Evolutionary conservation across 106 monocot species (phyloP).

Genomic region (Iris macrosiphon): DNA sequence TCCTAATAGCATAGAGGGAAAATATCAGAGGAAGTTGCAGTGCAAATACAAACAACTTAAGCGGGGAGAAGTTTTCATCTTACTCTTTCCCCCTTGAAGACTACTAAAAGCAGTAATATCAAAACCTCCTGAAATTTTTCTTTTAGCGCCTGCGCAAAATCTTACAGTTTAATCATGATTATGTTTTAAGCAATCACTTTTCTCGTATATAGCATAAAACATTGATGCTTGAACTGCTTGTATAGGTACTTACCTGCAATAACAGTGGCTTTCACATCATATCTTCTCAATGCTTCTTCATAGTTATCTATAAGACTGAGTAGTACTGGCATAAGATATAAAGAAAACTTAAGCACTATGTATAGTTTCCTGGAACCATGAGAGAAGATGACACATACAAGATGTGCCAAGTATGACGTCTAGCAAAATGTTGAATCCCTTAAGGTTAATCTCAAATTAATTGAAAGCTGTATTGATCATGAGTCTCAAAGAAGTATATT

Average conservation of each 20-base stretch:
- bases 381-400: no score
- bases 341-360: no score
- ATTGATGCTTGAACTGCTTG: background rate
- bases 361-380: no score
- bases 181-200: background rate
- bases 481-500: no score
- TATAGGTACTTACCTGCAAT: conserved; percentile 29
- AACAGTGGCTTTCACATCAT: conserved; percentile 78
- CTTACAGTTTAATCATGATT: background rate
- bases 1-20: conserved; percentile 23
- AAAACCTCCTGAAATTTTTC: conserved; percentile 83
- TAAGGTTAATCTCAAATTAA: no score
- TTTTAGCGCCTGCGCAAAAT: conserved; percentile 28
- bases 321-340: conserved; percentile 29
- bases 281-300: conserved; percentile 48
- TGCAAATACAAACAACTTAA: no score
- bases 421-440: no score
- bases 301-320: conserved; percentile 53
- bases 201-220: background rate
- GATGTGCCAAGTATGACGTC: no score
- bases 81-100: conserved; percentile 46
- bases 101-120: conserved; percentile 59
- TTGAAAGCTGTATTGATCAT: no score
- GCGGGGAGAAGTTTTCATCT: conserved; percentile 9
- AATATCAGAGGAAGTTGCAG: background rate